Evolutionary conservation across 257 asterid genomes (phyloP).

Genomic region (Solanum etuberosum): DNA sequence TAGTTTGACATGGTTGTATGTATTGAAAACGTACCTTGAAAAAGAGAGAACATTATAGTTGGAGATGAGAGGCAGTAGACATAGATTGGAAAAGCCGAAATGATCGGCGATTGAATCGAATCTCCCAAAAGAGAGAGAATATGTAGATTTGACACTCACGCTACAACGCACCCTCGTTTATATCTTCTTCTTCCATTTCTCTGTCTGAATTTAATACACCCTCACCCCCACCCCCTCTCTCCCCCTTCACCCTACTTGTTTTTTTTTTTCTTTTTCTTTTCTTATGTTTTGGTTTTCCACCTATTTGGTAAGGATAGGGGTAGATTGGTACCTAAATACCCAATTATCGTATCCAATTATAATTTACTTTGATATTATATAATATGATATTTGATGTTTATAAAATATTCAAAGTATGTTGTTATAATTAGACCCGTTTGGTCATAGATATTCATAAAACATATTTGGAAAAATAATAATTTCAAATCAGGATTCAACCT

Average conservation of each 20-base stretch:
- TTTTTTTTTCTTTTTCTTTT: too few species aligned
- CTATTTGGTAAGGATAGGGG: background rate
- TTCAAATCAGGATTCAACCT: too few species aligned
- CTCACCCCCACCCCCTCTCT: background rate
- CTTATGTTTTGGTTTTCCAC: background rate
- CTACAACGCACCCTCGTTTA: constrained; percentile 16
- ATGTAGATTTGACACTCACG: constrained; percentile 64
- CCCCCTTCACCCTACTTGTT: background rate
- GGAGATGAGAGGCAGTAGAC: constrained; percentile 14
- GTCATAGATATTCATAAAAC: background rate
- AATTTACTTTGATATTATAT: too few species aligned
- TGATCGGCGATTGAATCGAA: constrained; percentile 9
- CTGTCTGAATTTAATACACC: background rate
- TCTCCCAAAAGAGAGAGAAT: background rate
- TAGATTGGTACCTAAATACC: background rate
- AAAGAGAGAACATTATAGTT: constrained; percentile 22
- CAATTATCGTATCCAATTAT: background rate
- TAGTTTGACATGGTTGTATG: background rate
- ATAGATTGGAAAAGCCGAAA: constrained; percentile 12
- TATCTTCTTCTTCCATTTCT: background rate
- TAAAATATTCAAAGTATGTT: background rate
- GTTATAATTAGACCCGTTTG: background rate
- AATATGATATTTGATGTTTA: background rate
- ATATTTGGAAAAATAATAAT: background rate
- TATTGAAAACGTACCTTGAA: constrained; percentile 19